Evolutionary conservation across 2,329 filamentous ascomycete genomes (phyloP).

Genomic region (Neopestalotiopsis clavispora): DNA sequence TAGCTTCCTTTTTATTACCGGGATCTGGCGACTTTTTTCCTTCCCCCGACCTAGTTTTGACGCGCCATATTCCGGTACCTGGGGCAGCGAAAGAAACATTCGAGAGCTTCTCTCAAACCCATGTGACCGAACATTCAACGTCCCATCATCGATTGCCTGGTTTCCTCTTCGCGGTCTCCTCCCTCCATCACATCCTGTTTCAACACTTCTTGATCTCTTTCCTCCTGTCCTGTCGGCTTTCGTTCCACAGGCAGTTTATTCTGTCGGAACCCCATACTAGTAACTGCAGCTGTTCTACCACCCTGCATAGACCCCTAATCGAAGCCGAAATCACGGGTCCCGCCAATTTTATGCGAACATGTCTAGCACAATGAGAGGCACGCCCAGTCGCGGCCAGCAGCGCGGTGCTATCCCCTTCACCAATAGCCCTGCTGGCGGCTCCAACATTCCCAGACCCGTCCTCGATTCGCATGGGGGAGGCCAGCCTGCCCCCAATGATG

Average conservation of each 20-base stretch:
- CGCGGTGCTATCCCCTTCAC: conserved; percentile 61
- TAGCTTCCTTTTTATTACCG: not conserved
- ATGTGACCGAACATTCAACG: not conserved
- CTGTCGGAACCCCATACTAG: not conserved
- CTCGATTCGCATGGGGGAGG: conserved; percentile 51
- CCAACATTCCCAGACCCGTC: conserved; percentile 75
- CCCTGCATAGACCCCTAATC: conserved; percentile 16
- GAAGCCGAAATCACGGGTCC: conserved; percentile 24
- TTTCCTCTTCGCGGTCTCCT: not conserved
- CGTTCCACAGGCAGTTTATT: not conserved
- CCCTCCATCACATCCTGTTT: not conserved
- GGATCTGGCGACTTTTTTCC: conserved; percentile 9
- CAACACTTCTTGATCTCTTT: not conserved
- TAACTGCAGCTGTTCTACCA: not conserved
- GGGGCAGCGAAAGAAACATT: not conserved
- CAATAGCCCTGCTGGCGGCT: conserved; percentile 63
- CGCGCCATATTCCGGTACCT: conserved; percentile 10
- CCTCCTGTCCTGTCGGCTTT: not conserved
- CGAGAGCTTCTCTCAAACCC: conserved; percentile 6
- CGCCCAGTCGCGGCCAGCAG: conserved; percentile 65
- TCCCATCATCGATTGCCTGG: not conserved
- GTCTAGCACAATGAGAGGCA: conserved; percentile 71
- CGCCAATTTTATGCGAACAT: conserved; percentile 43
- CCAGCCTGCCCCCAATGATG: conserved; percentile 59
- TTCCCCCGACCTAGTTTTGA: conserved; percentile 2